These are phyloP conservation scores for Epicoccum sorghinum DNA, from an alignment of 2,329 filamentous ascomycete genomes.

Conservation along the genomic window DNA sequence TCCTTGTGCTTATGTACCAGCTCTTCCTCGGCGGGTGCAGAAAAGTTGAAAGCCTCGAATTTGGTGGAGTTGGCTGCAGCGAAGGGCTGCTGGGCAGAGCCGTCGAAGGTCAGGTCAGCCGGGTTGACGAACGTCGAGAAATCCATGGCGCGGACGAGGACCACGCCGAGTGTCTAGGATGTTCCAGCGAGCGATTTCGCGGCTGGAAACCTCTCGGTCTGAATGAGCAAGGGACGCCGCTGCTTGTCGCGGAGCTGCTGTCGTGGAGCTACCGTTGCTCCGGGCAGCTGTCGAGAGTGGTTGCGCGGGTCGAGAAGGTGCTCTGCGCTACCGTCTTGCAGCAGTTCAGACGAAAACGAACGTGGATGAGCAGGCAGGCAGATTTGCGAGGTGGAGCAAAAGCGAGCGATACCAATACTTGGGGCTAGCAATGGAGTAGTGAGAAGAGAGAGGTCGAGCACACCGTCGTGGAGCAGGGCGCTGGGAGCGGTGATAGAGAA, in stretches of 20 bases:
- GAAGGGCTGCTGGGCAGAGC: slow-evolving; percentile 15
- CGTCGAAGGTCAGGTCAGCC: slow-evolving; percentile 18
- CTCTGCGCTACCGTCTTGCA: slow-evolving; percentile 14
- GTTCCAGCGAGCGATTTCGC: background rate
- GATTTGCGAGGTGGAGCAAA: background rate
- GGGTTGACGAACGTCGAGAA: slow-evolving; percentile 19
- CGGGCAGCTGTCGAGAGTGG: slow-evolving; percentile 6
- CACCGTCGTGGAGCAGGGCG: slow-evolving; percentile 10
- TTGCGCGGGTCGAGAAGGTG: slow-evolving; percentile 5
- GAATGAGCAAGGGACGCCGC: background rate
- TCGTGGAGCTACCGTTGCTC: background rate
- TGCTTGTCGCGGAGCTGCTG: slow-evolving; percentile 1
- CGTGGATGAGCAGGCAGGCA: slow-evolving; percentile 1
- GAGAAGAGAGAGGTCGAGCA: slow-evolving; percentile 8
- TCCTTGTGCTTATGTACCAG: slow-evolving; percentile 30
- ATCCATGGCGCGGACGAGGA: slow-evolving; percentile 24
- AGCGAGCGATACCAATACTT: slow-evolving; percentile 8
- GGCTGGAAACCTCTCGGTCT: background rate
- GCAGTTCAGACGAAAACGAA: slow-evolving; percentile 11
- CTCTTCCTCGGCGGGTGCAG: slow-evolving; percentile 20
- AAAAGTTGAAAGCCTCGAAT: slow-evolving; percentile 27
- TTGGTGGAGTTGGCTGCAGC: slow-evolving; percentile 10
- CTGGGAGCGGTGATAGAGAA: slow-evolving; percentile 12
- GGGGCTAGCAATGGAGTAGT: slow-evolving; percentile 10
- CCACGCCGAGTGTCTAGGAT: slow-evolving; percentile 1